phyloP scores from a whole-genome alignment of 140 eudicot genomes.

The Cichorium intybus region DNA sequence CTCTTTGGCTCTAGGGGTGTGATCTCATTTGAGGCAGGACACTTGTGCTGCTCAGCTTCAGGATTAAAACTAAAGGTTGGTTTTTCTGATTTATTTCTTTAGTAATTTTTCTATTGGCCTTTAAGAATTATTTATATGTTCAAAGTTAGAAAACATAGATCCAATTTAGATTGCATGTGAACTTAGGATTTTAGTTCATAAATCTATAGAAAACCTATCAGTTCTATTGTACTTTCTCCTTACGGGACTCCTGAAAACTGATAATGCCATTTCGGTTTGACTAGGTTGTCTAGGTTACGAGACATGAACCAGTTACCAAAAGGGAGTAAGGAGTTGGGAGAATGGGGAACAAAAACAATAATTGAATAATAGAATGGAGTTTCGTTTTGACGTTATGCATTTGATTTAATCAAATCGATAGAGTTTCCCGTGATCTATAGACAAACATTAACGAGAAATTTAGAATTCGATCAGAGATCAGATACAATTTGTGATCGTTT shows the following conservation, averaged over 20 bases:
- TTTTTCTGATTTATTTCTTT: no score
- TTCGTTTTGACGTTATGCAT: neutral
- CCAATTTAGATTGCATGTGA: no score
- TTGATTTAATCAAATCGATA: slow-evolving; percentile 9
- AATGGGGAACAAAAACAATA: slow-evolving; percentile 14
- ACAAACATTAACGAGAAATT: neutral
- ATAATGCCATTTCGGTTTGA: slow-evolving; percentile 84
- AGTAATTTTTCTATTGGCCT: no score
- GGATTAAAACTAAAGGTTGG: no score
- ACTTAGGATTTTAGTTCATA: no score
- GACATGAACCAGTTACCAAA: slow-evolving; percentile 40
- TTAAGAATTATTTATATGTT: no score
- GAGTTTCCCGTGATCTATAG: neutral
- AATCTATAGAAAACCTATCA: no score
- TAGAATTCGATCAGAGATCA: neutral
- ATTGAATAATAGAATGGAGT: slow-evolving; percentile 28
- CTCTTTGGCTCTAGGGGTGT: no score
- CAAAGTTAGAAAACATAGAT: no score
- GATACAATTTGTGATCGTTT: no score
- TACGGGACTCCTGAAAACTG: slow-evolving; percentile 58
- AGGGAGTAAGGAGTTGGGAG: neutral
- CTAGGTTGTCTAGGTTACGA: slow-evolving; percentile 59
- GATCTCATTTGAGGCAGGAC: no score
- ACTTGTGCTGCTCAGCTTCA: no score
- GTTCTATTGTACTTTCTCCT: slow-evolving; percentile 65